These are phyloP conservation scores for Cucumis cinereus DNA, from an alignment of 306 rosid species.

Conservation along the genomic window DNA sequence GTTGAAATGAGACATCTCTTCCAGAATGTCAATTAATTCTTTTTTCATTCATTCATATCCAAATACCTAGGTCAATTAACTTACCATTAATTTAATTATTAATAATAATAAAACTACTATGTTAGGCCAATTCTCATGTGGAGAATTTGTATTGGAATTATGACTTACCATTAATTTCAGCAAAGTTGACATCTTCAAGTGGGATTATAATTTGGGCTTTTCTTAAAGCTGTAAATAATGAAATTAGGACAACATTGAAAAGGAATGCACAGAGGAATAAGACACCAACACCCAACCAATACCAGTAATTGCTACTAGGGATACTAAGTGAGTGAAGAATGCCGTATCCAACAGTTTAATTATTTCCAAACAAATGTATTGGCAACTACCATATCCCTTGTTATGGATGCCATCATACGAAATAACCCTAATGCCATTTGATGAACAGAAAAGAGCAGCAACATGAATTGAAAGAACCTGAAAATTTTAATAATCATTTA, in stretches of 20 bases:
- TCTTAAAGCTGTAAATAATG: slow-evolving; percentile 32
- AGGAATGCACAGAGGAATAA: slow-evolving; percentile 28
- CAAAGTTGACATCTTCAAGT: slow-evolving; percentile 11
- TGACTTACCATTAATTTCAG: slow-evolving; percentile 27
- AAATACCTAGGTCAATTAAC: too few species aligned
- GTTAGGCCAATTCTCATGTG: too few species aligned
- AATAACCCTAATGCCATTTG: slow-evolving; percentile 92
- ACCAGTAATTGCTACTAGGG: slow-evolving; percentile 52
- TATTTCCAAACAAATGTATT: slow-evolving; percentile 41
- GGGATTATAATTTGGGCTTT: slow-evolving; percentile 43
- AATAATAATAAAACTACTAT: too few species aligned
- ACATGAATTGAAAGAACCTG: slow-evolving; percentile 82
- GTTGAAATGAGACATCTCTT: too few species aligned
- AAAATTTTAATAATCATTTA: slow-evolving; percentile 13
- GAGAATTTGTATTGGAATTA: background rate
- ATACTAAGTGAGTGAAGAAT: slow-evolving; percentile 36
- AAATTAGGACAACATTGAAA: slow-evolving; percentile 42
- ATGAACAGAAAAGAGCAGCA: slow-evolving; percentile 54
- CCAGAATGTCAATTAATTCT: too few species aligned
- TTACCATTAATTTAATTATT: too few species aligned
- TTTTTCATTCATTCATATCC: too few species aligned
- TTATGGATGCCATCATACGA: slow-evolving; percentile 60
- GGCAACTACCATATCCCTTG: slow-evolving; percentile 77
- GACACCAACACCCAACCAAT: slow-evolving; percentile 53
- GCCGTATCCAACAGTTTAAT: slow-evolving; percentile 38